Base-by-base conservation (phyloP, 2,329 filamentous ascomycete species). In the Aspergillus ruber region DNA sequence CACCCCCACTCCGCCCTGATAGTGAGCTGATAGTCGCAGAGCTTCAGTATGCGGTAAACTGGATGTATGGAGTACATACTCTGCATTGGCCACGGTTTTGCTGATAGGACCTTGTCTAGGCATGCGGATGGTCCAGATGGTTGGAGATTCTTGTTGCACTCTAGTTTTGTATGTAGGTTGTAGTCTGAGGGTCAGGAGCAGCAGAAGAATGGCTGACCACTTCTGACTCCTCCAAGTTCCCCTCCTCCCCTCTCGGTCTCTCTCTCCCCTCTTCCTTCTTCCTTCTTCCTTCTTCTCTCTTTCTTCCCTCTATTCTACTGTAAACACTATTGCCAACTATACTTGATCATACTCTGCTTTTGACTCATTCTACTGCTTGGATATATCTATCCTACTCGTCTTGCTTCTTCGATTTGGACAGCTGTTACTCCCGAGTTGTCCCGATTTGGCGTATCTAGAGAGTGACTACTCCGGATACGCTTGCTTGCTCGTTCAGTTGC, bases 161-260 rank as follows among this genome's bases (percentile, higher is more conserved):
- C 25, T 29, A 29, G 25, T 29, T 29, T 12, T 29, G 10, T 29
- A 12, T 29, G 25, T 29, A 29, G 25, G 4, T 29, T 29, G 25
- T 29, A 29, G 25, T 29, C 25, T 29, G 25, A 29, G 25, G 10
- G 25, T 35, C 13, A 35, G 33, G 13, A 35, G 33, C 15, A 35
- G 32, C 10, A 35, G 33, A n/a, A 35, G 33, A 29, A 29, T 29
- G 25, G 25, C 25, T 29, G 25, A 29, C 25, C 25, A 29, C 10
- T 29, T 29, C 25, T 29, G 25, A 29, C 25, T 29, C 25, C 25
- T 29, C 25, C 25, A 29, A 29, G 25, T 29, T 48, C 51, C 47
- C 50, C 32, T 50, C 52, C 48, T 45, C 48, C 44, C 52, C 29
- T 49, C 51, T 48, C 46, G 47, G 46, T 54, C 51, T 45, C 48